Evolutionary conservation across 139 green algal species (phyloP).

Genomic region (Asterochloris erici): DNA sequence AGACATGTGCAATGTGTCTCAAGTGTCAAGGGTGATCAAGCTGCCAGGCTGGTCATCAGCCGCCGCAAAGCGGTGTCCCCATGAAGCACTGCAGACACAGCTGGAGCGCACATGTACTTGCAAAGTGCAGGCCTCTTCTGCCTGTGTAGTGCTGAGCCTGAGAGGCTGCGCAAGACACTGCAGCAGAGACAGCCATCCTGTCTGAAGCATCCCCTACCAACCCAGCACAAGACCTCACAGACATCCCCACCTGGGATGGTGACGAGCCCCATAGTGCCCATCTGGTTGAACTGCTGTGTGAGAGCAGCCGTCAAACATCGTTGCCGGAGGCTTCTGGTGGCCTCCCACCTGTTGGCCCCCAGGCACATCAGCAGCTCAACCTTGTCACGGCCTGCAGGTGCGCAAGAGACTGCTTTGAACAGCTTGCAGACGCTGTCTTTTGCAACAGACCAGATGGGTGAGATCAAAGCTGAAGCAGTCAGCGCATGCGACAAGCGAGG

Average conservation of each 20-base stretch:
- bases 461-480: not conserved
- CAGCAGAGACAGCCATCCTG: not conserved
- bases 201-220: not conserved
- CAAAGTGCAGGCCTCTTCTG: too few relatives aligned
- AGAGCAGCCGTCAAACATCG: constrained; percentile 53
- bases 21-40: too few relatives aligned
- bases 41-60: too few relatives aligned
- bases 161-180: too few relatives aligned
- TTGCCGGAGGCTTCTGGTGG: constrained; percentile 42
- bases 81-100: too few relatives aligned
- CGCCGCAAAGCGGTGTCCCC: too few relatives aligned
- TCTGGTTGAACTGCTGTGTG: constrained; percentile 78
- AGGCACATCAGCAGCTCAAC: constrained; percentile 72
- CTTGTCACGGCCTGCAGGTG: constrained; percentile 36
- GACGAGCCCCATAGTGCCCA: constrained; percentile 37
- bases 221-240: not conserved
- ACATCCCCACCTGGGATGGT: constrained; percentile 6
- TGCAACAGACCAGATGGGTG: not conserved
- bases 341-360: constrained; percentile 74
- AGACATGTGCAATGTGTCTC: too few relatives aligned
- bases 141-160: constrained; percentile 31
- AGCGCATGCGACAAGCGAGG: not conserved
- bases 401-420: not conserved
- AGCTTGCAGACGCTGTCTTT: not conserved
- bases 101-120: too few relatives aligned